Percentiles rank a stretch among this genome's conserved stretches.
Evolutionary conservation across 257 asterid genomes (phyloP).

Genomic region (Solanum peruvianum): DNA sequence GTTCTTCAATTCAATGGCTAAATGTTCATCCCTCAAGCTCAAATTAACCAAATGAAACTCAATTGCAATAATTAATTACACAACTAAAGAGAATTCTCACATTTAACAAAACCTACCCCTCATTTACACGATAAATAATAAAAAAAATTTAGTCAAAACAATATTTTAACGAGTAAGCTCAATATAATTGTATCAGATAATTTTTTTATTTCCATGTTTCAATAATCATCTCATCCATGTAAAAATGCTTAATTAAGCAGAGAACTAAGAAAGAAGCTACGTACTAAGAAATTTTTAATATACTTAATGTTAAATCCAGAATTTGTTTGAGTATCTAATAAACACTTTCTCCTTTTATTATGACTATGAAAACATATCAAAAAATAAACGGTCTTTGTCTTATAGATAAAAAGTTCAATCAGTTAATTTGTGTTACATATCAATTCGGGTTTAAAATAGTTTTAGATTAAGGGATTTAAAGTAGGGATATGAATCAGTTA

Average conservation of each 20-base stretch:
- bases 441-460: too few relatives aligned
- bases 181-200: not conserved
- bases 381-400: too few relatives aligned
- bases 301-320: not conserved
- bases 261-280: not conserved
- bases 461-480: too few relatives aligned
- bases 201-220: not conserved
- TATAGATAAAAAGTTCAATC: too few relatives aligned
- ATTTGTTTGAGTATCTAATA: not conserved
- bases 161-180: not conserved
- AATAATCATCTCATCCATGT: not conserved
- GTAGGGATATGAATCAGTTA: too few relatives aligned
- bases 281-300: too few relatives aligned
- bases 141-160: not conserved
- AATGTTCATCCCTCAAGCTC: not conserved
- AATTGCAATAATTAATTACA: not conserved
- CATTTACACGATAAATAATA: not conserved
- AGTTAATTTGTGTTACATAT: too few relatives aligned
- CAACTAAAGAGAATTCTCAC: not conserved
- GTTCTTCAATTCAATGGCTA: not conserved
- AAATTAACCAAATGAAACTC: not conserved
- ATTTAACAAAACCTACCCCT: not conserved
- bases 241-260: too few relatives aligned
- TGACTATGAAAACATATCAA: not conserved
- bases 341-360: too few relatives aligned